Evolutionary conservation across 352 stramenopile species (phyloP), one percentile per base, ranked within the genome.

Genomic region (Phytophthora lateralis): DNA sequence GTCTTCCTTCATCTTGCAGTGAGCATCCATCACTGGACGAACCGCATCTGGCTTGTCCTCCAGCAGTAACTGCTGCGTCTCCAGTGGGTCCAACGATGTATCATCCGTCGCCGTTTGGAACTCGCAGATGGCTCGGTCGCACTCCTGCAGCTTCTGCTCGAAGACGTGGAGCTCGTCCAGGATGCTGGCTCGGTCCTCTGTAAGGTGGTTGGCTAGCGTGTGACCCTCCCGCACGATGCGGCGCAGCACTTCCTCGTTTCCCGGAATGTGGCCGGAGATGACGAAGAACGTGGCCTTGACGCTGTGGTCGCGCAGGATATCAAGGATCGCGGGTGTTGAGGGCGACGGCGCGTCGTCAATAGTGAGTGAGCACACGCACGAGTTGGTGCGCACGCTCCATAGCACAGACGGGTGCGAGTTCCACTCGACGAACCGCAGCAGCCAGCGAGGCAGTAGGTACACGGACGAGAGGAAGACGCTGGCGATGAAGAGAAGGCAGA

Each of bases 221-320:
- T 95, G 86, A 14, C 86, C 86, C 49, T 95, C 86, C n/a, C 66
- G 60, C 21, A 95, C 82, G 26, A 95, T 95, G 45, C 84, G 84
- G 15, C 69, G 68, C 34, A 95, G 41, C 10, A 89, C 71, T 9
- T 90, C 70, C 58, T 95, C 86, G 43, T 84, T 73, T 30, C 82
- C 84, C 7, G 65, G 55, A 37, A 93, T 89, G 48, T 85, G 73
- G 54, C 70, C 62, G 2, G 82, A 90, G 71, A 95, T 95, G 72
- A 95, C 78, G 59, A 95, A 95, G 68, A 95, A 95, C 48, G 86
- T 93, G 47, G 87, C 87, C 39, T 80, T 84, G 39, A 93, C 71
- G 26, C 71, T 69, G 65, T 90, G 55, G 27, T 82, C 60, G 15
- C 69, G 73, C 42, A 95, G 66, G 17, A 92, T 63, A 35, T 95